Conservation (phyloP, 1,139 yeast species). For the Blastobotrys malaysiensis region DNA sequence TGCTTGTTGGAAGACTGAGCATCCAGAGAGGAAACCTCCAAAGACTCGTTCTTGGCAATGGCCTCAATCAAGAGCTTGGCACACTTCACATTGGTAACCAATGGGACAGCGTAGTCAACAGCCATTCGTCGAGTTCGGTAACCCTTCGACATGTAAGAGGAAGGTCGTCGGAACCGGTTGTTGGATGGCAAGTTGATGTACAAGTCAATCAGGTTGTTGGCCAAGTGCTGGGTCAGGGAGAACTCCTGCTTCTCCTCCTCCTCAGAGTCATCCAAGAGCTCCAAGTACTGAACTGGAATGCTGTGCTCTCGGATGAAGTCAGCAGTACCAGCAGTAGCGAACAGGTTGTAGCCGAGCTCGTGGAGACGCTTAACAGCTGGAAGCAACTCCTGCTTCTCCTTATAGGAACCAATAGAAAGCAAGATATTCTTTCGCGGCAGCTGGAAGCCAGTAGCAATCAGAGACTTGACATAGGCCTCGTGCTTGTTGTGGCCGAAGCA, state of each 20-base stretch:
- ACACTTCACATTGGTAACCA: conserved; percentile 95
- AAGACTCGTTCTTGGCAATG: conserved; percentile 56
- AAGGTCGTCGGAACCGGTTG: conserved; percentile 97
- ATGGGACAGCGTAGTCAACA: conserved; percentile 95
- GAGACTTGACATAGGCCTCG: conserved; percentile 93
- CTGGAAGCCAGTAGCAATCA: conserved; percentile 91
- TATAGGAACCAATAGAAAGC: conserved; percentile 94
- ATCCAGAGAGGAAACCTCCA: conserved; percentile 73
- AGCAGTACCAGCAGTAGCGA: conserved; percentile 99
- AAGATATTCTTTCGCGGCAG: conserved; percentile 92
- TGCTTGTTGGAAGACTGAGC: conserved; percentile 89
- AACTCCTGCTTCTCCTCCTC: conserved; percentile 79
- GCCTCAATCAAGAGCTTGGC: conserved; percentile 97
- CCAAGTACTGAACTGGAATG: conserved; percentile 91
- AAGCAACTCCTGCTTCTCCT: conserved; percentile 88
- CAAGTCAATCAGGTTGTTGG: conserved; percentile 91
- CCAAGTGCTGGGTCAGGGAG: conserved; percentile 92
- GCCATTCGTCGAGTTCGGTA: conserved; percentile 99
- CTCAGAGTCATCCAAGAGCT: conserved; percentile 56
- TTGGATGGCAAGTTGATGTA: conserved; percentile 96
- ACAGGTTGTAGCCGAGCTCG: conserved; percentile 81
- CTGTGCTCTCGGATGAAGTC: conserved; percentile 95
- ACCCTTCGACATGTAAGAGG: conserved; percentile 95
- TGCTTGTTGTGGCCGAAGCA: conserved; percentile 93
- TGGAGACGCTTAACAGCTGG: conserved; percentile 80